phyloP scores from a whole-genome alignment of 2,329 filamentous ascomycete species.

The Tolypocladium tropicale region DNA sequence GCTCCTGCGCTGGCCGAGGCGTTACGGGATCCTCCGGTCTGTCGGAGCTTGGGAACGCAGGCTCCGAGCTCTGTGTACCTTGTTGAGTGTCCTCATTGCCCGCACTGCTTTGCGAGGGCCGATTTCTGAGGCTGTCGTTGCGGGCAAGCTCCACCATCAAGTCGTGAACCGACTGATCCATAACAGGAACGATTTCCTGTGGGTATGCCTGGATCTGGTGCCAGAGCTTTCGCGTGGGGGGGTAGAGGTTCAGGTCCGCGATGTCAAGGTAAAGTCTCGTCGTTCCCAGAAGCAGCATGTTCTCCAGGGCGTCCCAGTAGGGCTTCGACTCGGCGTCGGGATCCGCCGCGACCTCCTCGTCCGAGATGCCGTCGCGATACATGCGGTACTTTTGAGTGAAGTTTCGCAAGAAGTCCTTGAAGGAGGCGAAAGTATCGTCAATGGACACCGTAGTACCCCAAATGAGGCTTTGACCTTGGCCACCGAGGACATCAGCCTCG shows the following conservation, averaged over 20 bases:
- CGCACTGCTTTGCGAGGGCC: slow-evolving; percentile 48
- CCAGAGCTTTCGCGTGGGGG: slow-evolving; percentile 86
- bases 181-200: slow-evolving; percentile 89
- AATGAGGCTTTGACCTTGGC: slow-evolving; percentile 70
- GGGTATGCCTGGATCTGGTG: slow-evolving; percentile 91
- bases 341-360: slow-evolving; percentile 59
- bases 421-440: slow-evolving; percentile 73
- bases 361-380: slow-evolving; percentile 75
- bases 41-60: slow-evolving; percentile 73
- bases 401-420: slow-evolving; percentile 87
- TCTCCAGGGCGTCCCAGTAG: slow-evolving; percentile 76
- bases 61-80: slow-evolving; percentile 56
- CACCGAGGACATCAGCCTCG: slow-evolving; percentile 80
- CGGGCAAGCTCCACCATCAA: slow-evolving; percentile 83
- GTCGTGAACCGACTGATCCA: slow-evolving; percentile 93
- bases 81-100: slow-evolving; percentile 33
- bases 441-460: slow-evolving; percentile 98
- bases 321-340: slow-evolving; percentile 69
- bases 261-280: slow-evolving; percentile 81
- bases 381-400: slow-evolving; percentile 91
- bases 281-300: slow-evolving; percentile 81
- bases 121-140: slow-evolving; percentile 63
- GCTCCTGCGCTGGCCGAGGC: slow-evolving; percentile 28
- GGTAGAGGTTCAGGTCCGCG: slow-evolving; percentile 83
- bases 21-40: slow-evolving; percentile 38